Percentiles rank a stretch among this genome's conserved stretches.
Conservation (phyloP, 192 early-diverging fungal species). For the Jimgerdemannia lactiflua region DNA sequence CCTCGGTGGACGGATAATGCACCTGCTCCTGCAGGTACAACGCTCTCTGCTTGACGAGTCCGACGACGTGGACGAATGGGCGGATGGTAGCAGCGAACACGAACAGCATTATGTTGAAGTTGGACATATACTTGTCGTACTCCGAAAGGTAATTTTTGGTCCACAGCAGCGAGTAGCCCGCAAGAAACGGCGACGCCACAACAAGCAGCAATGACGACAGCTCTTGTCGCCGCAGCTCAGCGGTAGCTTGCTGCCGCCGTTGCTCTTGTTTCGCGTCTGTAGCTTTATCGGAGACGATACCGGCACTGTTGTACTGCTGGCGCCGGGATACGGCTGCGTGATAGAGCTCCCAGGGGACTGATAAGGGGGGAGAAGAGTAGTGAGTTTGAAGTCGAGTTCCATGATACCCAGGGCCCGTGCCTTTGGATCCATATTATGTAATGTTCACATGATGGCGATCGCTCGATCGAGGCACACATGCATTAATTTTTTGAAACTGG, state of each 20-base stretch:
- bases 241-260: constrained; percentile 25
- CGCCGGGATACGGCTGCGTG: constrained; percentile 49
- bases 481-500: no score
- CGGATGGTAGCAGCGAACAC: constrained; percentile 52
- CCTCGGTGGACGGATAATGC: constrained; percentile 44
- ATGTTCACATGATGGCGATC: neutral
- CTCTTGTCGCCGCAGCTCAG: constrained; percentile 49
- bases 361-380: no score
- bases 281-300: constrained; percentile 11
- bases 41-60: constrained; percentile 44
- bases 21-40: constrained; percentile 51
- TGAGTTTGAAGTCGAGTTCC: no score
- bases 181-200: constrained; percentile 46
- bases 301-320: constrained; percentile 25
- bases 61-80: constrained; percentile 48
- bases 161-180: constrained; percentile 51
- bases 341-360: constrained; percentile 61
- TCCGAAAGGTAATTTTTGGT: constrained; percentile 48
- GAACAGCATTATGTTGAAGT: constrained; percentile 55
- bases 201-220: constrained; percentile 44
- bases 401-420: no score
- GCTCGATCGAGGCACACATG: no score
- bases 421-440: neutral
- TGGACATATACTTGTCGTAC: constrained; percentile 51
- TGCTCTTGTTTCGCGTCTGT: constrained; percentile 30